Evolutionary conservation across 257 asterid genomes (phyloP), one percentile per base, ranked within the genome.

Genomic region (Lantana camara): DNA sequence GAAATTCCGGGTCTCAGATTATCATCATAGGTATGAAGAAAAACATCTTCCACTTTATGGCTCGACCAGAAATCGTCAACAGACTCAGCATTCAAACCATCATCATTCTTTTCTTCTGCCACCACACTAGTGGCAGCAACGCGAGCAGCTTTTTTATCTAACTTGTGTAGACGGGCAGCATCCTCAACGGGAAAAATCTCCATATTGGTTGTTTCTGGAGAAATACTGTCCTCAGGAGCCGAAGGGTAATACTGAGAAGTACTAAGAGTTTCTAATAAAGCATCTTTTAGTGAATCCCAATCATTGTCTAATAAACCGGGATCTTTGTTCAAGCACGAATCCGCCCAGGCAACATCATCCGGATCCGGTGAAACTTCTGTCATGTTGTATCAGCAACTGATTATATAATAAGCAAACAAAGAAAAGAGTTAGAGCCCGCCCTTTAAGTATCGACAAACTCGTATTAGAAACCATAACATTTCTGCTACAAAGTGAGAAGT

Each of bases 321-420:
- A 62, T 85, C 96, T 64, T 67, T 66, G 66, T 54, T 73, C 58
- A 90, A 73, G 68, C 95, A 87, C 57, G 96, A 90, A 60, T 79
- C 85, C 1, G 75, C 97, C 96, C 97, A 90, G 21, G 83, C 89
- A 54, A 79, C 34, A 75, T 90, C 97, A 76, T 89, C 87, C 1
- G 77, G 79, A 76, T 89, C 87, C 1, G 77, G 79, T 29, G 82
- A 68, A 62, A 32, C 64, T 54, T 80, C 79, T 58, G 68, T 21
- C 69, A 52, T 58, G 23, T 69, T 38, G 15, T 65, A 38, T 69
- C 67, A 68, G 41, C 45, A 66, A 65, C 67, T 63, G 67, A 49
- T 41, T 64, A 77, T 50, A 23, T 7, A 62, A 57, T 34, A 22
- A 37, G 19, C 1, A 16, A 50, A n/a, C 46, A 11, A 24, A 35